Evolutionary conservation across 208 protist genomes (phyloP).

Genomic region (Trypanosoma cruzi): DNA sequence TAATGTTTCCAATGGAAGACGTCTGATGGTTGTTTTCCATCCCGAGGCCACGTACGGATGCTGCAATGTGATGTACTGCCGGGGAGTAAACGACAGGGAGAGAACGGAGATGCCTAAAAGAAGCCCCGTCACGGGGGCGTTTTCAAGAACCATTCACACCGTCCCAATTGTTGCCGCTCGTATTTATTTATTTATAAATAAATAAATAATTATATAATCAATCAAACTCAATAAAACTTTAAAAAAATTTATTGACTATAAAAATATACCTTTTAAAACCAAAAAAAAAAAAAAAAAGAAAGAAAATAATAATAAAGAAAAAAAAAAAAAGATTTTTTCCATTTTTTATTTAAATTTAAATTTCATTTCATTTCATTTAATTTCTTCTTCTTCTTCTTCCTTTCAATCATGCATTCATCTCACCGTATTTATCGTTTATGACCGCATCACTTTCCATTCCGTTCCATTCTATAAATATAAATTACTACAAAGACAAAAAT

Average conservation of each 20-base stretch:
- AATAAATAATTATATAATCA: conserved; percentile 7
- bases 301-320: conserved; percentile 10
- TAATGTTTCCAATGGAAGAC: conserved; percentile 38
- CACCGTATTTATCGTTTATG: too few relatives aligned
- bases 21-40: conserved; percentile 27
- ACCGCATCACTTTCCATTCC: too few relatives aligned
- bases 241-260: conserved; percentile 12
- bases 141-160: conserved; percentile 65
- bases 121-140: conserved; percentile 63
- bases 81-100: conserved; percentile 31
- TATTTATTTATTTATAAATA: conserved; percentile 21
- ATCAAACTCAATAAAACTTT: conserved; percentile 24
- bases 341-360: too few relatives aligned
- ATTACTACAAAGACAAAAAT: too few relatives aligned
- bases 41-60: background rate
- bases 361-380: too few relatives aligned
- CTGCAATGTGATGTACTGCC: conserved; percentile 31
- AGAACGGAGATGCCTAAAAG: conserved; percentile 45
- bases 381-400: too few relatives aligned
- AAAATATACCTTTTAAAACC: background rate
- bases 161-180: too few relatives aligned
- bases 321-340: too few relatives aligned
- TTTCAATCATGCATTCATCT: too few relatives aligned
- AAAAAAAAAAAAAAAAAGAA: conserved; percentile 19
- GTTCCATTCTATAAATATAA: too few relatives aligned